Percentiles rank a stretch among this genome's conserved stretches.
Evolutionary conservation across 176 grass and related monocot genomes (phyloP).

Genomic region (Tillandsia leiboldiana): DNA sequence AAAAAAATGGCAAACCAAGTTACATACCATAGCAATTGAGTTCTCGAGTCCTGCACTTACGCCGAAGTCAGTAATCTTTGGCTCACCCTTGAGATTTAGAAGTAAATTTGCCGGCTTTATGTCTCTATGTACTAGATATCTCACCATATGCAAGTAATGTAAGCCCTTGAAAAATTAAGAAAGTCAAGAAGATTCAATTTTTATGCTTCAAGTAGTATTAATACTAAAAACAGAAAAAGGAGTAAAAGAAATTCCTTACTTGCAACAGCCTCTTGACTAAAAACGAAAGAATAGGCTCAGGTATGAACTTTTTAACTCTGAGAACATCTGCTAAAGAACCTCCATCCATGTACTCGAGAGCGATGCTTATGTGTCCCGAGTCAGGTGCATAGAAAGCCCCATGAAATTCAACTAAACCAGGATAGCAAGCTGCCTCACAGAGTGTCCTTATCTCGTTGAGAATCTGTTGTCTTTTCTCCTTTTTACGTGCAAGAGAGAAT

Average conservation of each 20-base stretch:
- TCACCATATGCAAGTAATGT: conserved; percentile 75
- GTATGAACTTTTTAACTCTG: conserved; percentile 62
- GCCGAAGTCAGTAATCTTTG: conserved; percentile 92
- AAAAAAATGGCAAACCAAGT: conserved; percentile 12
- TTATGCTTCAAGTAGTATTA: not conserved
- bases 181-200: not conserved
- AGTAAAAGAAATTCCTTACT: conserved; percentile 38
- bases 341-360: conserved; percentile 95
- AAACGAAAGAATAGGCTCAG: conserved; percentile 70
- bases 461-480: conserved; percentile 97
- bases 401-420: conserved; percentile 85
- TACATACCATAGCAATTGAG: conserved; percentile 89
- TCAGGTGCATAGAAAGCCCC: conserved; percentile 87
- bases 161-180: conserved; percentile 46
- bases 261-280: conserved; percentile 65
- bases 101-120: conserved; percentile 98
- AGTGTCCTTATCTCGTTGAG: conserved; percentile 95
- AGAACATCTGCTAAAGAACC: conserved; percentile 90
- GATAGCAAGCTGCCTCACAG: conserved; percentile 78
- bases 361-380: conserved; percentile 94
- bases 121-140: conserved; percentile 93
- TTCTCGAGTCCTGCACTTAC: conserved; percentile 89
- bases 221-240: not conserved
- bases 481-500: conserved; percentile 8
- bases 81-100: conserved; percentile 79